A percentile compares a stretch with the other conserved stretches of the same genome.
Evolutionary conservation across 768 basidiomycete genomes (phyloP).

Genomic region (Gloeophyllum trabeum): DNA sequence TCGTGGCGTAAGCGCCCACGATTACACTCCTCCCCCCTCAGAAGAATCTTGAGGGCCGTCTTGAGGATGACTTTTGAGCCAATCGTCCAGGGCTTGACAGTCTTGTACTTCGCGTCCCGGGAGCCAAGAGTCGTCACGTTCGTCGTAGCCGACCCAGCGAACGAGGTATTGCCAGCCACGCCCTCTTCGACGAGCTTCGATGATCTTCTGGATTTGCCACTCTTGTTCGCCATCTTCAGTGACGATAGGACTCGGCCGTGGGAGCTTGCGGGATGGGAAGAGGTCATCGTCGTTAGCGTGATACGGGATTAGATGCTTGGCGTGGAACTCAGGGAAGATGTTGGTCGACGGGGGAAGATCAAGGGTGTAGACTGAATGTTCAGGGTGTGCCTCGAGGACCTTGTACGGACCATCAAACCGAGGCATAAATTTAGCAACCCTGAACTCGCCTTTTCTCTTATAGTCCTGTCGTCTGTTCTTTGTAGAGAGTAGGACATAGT

Average conservation of each 20-base stretch:
- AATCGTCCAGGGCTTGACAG: no score
- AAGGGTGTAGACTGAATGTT: slow-evolving; percentile 12
- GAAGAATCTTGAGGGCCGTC: no score
- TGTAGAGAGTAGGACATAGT: slow-evolving; percentile 25
- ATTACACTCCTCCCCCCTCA: no score
- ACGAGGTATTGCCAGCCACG: slow-evolving; percentile 20
- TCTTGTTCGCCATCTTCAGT: slow-evolving; percentile 15
- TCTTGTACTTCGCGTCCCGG: no score
- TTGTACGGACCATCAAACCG: slow-evolving; percentile 18
- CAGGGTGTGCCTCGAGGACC: slow-evolving; percentile 8
- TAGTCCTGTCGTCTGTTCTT: slow-evolving; percentile 16
- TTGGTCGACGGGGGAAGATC: slow-evolving; percentile 9
- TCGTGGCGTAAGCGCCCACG: no score
- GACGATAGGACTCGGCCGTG: slow-evolving; percentile 15
- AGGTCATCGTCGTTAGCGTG: slow-evolving; percentile 22
- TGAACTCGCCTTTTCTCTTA: slow-evolving; percentile 10
- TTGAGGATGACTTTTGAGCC: no score
- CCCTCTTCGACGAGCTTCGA: slow-evolving; percentile 14
- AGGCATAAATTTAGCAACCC: slow-evolving; percentile 31
- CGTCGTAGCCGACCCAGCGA: no score
- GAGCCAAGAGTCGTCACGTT: no score
- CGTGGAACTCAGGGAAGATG: slow-evolving; percentile 23
- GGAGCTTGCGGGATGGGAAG: slow-evolving; percentile 21
- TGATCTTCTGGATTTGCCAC: slow-evolving; percentile 17
- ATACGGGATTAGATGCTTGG: slow-evolving; percentile 16